phyloP scores from a whole-genome alignment of 169 alveolate species.

The Perkinsus marinus region DNA sequence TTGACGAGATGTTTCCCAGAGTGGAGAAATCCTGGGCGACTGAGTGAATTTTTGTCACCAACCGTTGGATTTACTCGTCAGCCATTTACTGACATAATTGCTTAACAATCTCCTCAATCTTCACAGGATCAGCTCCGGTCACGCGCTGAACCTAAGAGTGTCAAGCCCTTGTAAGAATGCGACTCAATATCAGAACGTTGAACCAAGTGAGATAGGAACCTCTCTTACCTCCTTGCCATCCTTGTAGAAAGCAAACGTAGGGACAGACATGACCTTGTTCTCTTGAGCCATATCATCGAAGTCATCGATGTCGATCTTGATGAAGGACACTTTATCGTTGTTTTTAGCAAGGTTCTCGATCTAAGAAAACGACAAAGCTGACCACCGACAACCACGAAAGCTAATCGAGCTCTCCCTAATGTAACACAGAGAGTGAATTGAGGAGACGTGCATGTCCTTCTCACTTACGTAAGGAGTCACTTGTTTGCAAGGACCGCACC shows the following conservation, averaged over 20 bases:
- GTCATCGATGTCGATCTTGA: background rate
- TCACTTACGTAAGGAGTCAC: background rate
- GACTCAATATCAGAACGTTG: too few species aligned
- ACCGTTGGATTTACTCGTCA: background rate
- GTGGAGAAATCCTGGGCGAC: background rate
- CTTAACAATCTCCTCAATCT: background rate
- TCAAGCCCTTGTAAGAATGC: too few species aligned
- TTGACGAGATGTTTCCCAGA: too few species aligned
- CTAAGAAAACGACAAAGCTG: background rate
- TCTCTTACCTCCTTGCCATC: background rate
- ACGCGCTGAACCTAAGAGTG: background rate
- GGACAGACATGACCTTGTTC: background rate
- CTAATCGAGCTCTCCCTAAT: too few species aligned
- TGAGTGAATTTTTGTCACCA: background rate
- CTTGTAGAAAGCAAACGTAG: background rate
- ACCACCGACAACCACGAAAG: background rate
- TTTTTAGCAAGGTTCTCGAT: background rate
- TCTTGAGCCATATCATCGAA: background rate
- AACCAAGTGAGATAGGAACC: too few species aligned
- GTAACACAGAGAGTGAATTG: too few species aligned
- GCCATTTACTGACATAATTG: background rate
- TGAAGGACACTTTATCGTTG: background rate
- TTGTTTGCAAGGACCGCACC: background rate
- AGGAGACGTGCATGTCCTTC: too few species aligned
- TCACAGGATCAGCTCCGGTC: background rate